phyloP scores from a whole-genome alignment of 2,329 filamentous ascomycete genomes.

The Aspergillus uvarum region DNA sequence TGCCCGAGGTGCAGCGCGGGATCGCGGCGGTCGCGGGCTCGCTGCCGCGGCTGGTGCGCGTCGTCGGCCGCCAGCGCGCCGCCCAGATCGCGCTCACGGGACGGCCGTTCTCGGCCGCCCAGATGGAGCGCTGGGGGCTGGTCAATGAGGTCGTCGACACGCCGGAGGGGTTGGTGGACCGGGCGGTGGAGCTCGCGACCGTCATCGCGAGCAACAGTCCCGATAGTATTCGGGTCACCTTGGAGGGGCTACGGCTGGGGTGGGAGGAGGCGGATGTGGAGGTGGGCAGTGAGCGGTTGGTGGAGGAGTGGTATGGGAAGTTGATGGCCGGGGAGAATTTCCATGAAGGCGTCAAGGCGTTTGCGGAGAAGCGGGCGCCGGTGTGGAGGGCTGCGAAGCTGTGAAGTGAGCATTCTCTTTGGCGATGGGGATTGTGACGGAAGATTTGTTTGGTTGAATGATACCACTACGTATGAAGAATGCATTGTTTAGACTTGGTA shows the following conservation, averaged over 20 bases:
- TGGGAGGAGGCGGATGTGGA: constrained; percentile 70
- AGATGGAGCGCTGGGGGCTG: constrained; percentile 65
- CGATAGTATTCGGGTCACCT: constrained; percentile 68
- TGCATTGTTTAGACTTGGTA: too few relatives aligned
- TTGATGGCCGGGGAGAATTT: constrained; percentile 69
- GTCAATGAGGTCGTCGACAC: constrained; percentile 64
- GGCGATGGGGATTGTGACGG: too few relatives aligned
- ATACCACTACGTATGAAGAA: neutral
- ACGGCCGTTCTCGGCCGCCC: constrained; percentile 56
- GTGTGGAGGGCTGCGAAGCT: constrained; percentile 52
- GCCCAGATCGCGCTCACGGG: constrained; percentile 70
- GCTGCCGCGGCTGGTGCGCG: constrained; percentile 64
- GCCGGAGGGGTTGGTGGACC: constrained; percentile 28
- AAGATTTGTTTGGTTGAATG: neutral
- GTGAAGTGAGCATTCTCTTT: constrained; percentile 14
- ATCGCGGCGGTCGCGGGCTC: constrained; percentile 71
- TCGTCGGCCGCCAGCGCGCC: constrained; percentile 67
- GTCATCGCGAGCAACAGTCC: constrained; percentile 66
- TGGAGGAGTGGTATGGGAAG: constrained; percentile 57
- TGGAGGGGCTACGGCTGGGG: constrained; percentile 66
- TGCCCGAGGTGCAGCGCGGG: constrained; percentile 71
- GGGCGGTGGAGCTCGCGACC: constrained; percentile 58
- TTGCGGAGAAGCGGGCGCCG: constrained; percentile 70
- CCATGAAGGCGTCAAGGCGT: constrained; percentile 69
- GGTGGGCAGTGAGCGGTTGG: constrained; percentile 58